phyloP scores from a whole-genome alignment of 306 rosid genomes.

The Luffa aegyptiaca region DNA sequence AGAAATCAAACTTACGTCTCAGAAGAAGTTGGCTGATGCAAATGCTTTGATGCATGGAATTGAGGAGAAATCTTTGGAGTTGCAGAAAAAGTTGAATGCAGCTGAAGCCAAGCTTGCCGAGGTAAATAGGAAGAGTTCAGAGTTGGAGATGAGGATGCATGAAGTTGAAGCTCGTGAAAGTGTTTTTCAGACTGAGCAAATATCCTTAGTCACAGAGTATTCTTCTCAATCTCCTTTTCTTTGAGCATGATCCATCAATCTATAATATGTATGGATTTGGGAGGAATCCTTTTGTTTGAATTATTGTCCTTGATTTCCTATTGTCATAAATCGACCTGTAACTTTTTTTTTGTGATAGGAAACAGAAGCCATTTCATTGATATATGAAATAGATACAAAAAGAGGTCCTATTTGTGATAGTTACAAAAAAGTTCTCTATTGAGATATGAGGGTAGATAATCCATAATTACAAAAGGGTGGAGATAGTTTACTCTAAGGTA shows the following conservation, averaged over 20 bases:
- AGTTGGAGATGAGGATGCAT: slow-evolving; percentile 63
- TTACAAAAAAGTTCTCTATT: too few relatives aligned
- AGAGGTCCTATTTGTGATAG: too few relatives aligned
- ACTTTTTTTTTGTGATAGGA: not conserved
- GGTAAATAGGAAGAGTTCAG: slow-evolving; percentile 55
- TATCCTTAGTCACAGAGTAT: slow-evolving; percentile 61
- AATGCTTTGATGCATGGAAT: slow-evolving; percentile 52
- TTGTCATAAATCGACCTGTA: not conserved
- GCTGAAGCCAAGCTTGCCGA: slow-evolving; percentile 75
- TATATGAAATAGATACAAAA: too few relatives aligned
- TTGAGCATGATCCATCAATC: not conserved
- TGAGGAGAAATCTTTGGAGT: slow-evolving; percentile 59
- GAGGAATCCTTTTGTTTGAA: not conserved
- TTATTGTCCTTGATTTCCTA: not conserved
- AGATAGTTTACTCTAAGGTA: too few relatives aligned
- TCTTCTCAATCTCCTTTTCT: slow-evolving; percentile 7
- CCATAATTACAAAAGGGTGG: too few relatives aligned
- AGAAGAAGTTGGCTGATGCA: slow-evolving; percentile 58
- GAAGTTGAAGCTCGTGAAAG: slow-evolving; percentile 67
- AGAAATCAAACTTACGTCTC: slow-evolving; percentile 36
- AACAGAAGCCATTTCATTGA: too few relatives aligned
- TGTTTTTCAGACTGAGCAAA: slow-evolving; percentile 54
- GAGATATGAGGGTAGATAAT: too few relatives aligned
- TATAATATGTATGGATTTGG: not conserved
- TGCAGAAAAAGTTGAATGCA: slow-evolving; percentile 52